Conservation (phyloP, 176 grass and related monocot species). For the Musa itinerans region DNA sequence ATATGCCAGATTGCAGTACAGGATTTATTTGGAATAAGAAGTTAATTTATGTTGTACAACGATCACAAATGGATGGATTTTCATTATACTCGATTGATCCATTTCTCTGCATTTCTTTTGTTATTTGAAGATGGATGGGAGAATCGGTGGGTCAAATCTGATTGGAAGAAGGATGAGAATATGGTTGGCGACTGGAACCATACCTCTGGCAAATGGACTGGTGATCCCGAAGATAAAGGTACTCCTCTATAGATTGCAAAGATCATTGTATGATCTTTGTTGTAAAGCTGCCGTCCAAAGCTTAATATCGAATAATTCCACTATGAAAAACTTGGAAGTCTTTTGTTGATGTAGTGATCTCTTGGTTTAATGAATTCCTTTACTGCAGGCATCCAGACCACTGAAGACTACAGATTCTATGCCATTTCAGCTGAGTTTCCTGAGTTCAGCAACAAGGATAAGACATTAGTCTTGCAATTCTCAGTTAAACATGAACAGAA, state of each 20-base stretch:
- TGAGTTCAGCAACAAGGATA: constrained; percentile 76
- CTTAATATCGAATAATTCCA: not conserved
- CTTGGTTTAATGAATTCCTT: not conserved
- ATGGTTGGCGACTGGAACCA: constrained; percentile 61
- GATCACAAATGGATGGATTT: no score
- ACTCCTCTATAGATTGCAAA: not conserved
- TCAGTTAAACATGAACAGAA: constrained; percentile 91
- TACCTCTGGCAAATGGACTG: constrained; percentile 79
- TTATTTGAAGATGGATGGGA: constrained; percentile 53
- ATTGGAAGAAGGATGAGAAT: constrained; percentile 80
- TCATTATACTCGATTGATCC: not conserved
- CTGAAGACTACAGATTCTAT: constrained; percentile 82
- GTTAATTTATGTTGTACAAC: no score
- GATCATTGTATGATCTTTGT: not conserved
- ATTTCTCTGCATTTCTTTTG: not conserved
- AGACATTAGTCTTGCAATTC: constrained; percentile 77
- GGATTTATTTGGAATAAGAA: no score
- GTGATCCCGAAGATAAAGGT: constrained; percentile 76
- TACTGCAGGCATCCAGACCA: constrained; percentile 66
- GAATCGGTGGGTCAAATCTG: constrained; percentile 68
- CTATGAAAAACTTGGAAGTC: not conserved
- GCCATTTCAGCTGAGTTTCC: constrained; percentile 73
- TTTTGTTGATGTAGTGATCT: no score
- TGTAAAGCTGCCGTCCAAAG: not conserved
- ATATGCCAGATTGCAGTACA: no score